phyloP scores from a whole-genome alignment of 768 basidiomycete genomes.

The Suillus bovinus region DNA sequence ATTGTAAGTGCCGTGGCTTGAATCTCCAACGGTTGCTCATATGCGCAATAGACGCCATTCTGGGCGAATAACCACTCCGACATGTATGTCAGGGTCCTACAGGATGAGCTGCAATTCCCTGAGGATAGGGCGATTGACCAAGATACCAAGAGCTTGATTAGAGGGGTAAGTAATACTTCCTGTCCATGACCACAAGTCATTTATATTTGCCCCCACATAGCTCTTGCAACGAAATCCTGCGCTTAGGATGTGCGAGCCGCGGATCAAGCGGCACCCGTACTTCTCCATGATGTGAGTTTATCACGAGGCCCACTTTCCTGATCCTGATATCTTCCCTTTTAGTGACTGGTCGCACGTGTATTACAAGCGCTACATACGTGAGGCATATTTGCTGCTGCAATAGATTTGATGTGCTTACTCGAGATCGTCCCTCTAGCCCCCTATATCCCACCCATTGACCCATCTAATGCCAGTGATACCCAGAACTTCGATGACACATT shows the following conservation, averaged over 20 bases:
- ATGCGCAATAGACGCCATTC: conserved; percentile 71
- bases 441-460: conserved; percentile 91
- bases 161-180: conserved; percentile 66
- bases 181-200: conserved; percentile 3
- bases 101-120: conserved; percentile 88
- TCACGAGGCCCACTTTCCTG: conserved; percentile 11
- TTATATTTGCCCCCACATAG: conserved; percentile 39
- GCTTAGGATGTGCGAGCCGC: conserved; percentile 87
- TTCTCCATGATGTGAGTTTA: conserved; percentile 85
- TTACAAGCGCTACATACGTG: conserved; percentile 91
- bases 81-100: conserved; percentile 92
- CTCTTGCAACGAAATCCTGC: conserved; percentile 92
- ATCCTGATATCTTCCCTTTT: conserved; percentile 22
- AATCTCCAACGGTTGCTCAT: conserved; percentile 20
- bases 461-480: conserved; percentile 90
- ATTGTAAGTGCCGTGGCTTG: conserved; percentile 59
- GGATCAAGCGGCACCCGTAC: conserved; percentile 93
- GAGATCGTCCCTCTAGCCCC: conserved; percentile 55
- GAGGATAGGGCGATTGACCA: conserved; percentile 92
- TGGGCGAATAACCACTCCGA: conserved; percentile 92
- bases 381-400: conserved; percentile 33
- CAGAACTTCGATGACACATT: conserved; percentile 98
- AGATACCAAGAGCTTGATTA: conserved; percentile 93
- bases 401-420: conserved; percentile 14
- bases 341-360: conserved; percentile 95